A percentile compares a stretch with the other conserved stretches of the same genome.
These are phyloP conservation scores for Picea sitchensis DNA, from an alignment of 75 land plant genomes.

Conservation along the genomic window DNA sequence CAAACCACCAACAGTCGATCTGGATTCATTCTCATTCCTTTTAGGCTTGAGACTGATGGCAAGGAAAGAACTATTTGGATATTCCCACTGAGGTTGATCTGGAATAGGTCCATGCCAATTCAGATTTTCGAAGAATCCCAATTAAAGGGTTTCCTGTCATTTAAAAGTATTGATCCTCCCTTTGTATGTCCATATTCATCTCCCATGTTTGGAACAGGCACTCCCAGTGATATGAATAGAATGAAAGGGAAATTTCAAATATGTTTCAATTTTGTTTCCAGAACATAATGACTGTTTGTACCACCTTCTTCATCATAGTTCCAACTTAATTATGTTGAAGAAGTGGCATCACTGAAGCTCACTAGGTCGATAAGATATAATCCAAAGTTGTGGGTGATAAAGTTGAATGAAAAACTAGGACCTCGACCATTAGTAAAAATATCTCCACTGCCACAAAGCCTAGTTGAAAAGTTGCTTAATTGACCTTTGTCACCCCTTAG, in stretches of 20 bases:
- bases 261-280: conserved; percentile 76
- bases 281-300: conserved; percentile 43
- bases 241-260: conserved; percentile 81
- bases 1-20: too few species aligned
- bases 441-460: conserved; percentile 97
- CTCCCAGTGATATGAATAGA: conserved; percentile 77
- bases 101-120: conserved; percentile 7
- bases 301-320: conserved; percentile 94
- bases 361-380: conserved; percentile 83
- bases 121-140: conserved; percentile 9
- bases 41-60: too few species aligned
- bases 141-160: conserved; percentile 20
- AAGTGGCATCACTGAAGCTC: conserved; percentile 56
- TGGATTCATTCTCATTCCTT: too few species aligned
- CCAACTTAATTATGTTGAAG: conserved; percentile 47
- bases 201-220: conserved; percentile 94
- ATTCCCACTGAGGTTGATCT: conserved; percentile 5
- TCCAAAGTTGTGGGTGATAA: conserved; percentile 63
- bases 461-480: conserved; percentile 75
- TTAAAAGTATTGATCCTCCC: conserved; percentile 48
- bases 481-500: conserved; percentile 66
- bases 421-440: conserved; percentile 83
- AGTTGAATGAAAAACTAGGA: conserved; percentile 83
- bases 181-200: conserved; percentile 88
- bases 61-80: too few species aligned